Percentiles rank a stretch among this genome's conserved stretches.
These are phyloP conservation scores for Annona squamosa DNA, from an alignment of 164 flowering plant species.

Conservation along the genomic window DNA sequence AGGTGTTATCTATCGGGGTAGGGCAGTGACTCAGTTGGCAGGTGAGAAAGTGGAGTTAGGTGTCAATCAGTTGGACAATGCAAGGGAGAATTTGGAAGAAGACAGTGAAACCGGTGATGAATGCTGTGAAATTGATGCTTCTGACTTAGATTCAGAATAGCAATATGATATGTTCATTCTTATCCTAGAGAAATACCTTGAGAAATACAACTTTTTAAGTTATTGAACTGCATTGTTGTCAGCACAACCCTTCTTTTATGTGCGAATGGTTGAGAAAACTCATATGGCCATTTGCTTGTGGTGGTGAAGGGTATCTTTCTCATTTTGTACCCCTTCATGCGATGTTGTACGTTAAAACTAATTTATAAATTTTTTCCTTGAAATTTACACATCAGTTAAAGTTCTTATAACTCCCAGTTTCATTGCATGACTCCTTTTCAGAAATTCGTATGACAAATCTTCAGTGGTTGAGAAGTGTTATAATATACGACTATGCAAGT, in stretches of 20 bases:
- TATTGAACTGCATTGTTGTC: background rate
- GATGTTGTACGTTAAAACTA: background rate
- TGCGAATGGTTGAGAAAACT: background rate
- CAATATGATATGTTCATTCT: background rate
- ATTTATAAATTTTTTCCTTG: background rate
- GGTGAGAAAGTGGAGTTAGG: conserved; percentile 24
- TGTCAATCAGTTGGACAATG: conserved; percentile 14
- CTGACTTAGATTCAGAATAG: conserved; percentile 27
- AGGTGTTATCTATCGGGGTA: conserved; percentile 70
- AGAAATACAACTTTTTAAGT: background rate
- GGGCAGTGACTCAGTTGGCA: conserved; percentile 34
- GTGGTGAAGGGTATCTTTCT: background rate
- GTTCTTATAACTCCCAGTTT: background rate
- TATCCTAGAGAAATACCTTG: background rate
- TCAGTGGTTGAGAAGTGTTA: background rate
- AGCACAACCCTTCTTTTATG: background rate
- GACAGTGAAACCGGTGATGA: conserved; percentile 43
- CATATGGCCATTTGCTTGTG: background rate
- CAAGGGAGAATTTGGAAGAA: conserved; percentile 22
- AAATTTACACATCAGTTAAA: too few species aligned
- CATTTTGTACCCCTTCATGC: background rate
- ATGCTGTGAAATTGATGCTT: conserved; percentile 26
- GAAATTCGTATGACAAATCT: background rate
- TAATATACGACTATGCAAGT: background rate
- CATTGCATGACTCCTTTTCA: background rate